Percentiles rank a stretch among this genome's conserved stretches.
Evolutionary conservation across 2,329 filamentous ascomycete genomes (phyloP).

Genomic region (Fusarium piperis): DNA sequence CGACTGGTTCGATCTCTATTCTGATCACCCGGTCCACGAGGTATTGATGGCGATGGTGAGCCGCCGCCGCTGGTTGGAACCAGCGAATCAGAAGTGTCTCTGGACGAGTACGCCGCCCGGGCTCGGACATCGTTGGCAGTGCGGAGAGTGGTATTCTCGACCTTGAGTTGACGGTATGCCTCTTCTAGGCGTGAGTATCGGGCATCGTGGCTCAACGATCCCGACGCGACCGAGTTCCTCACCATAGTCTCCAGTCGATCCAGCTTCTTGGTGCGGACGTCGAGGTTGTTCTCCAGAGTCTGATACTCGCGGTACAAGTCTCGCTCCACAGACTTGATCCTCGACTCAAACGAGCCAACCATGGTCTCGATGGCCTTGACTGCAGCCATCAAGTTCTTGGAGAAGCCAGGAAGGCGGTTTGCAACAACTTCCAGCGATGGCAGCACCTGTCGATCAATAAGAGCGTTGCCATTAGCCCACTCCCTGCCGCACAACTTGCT

Average conservation of each 20-base stretch:
- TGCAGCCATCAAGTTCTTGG: slow-evolving; percentile 86
- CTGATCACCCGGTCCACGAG: slow-evolving; percentile 61
- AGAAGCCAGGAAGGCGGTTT: slow-evolving; percentile 87
- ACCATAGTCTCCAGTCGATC: slow-evolving; percentile 86
- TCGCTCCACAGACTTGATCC: slow-evolving; percentile 86
- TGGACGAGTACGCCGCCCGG: slow-evolving; percentile 55
- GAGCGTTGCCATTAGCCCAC: slow-evolving; percentile 89
- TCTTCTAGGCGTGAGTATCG: slow-evolving; percentile 67
- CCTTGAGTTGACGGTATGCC: slow-evolving; percentile 69
- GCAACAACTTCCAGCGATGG: slow-evolving; percentile 87
- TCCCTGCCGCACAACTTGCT: slow-evolving; percentile 88
- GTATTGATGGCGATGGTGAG: slow-evolving; percentile 64
- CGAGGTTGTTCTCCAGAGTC: slow-evolving; percentile 81
- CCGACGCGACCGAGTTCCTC: slow-evolving; percentile 68
- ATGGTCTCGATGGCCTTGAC: slow-evolving; percentile 88
- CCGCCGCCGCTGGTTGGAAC: slow-evolving; percentile 49
- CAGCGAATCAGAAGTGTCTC: slow-evolving; percentile 50
- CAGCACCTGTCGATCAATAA: slow-evolving; percentile 85
- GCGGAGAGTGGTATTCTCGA: slow-evolving; percentile 75
- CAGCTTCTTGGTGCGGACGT: slow-evolving; percentile 82
- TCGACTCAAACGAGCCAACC: slow-evolving; percentile 78
- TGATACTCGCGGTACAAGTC: slow-evolving; percentile 94
- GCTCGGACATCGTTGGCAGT: slow-evolving; percentile 68
- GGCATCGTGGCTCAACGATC: slow-evolving; percentile 54
- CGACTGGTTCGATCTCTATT: slow-evolving; percentile 53